These are phyloP conservation scores for Dactylellina drechsleri DNA, from an alignment of 2,329 filamentous ascomycete species.

Conservation along the genomic window DNA sequence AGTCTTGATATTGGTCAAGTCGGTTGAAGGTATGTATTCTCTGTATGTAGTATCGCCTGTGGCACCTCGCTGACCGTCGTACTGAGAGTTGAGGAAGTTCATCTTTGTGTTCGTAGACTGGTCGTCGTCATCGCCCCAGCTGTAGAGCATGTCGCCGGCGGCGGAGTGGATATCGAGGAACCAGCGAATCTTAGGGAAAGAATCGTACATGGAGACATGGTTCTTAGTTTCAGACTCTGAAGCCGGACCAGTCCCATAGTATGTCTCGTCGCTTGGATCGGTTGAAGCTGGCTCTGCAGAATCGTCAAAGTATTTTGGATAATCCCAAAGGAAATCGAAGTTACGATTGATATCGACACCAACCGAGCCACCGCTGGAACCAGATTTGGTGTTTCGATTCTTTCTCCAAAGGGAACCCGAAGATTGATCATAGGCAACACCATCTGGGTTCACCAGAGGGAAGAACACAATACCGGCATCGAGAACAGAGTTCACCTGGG, in stretches of 20 bases:
- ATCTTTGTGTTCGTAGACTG: constrained; percentile 64
- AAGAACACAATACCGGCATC: constrained; percentile 68
- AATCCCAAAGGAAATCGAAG: constrained; percentile 71
- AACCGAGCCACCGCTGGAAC: constrained; percentile 59
- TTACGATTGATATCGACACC: constrained; percentile 70
- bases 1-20: constrained; percentile 60
- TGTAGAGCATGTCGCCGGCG: constrained; percentile 67
- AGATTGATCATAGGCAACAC: constrained; percentile 67
- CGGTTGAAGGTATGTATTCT: constrained; percentile 62
- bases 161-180: constrained; percentile 71
- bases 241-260: constrained; percentile 66
- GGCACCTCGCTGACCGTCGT: constrained; percentile 67
- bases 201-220: constrained; percentile 67
- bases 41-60: constrained; percentile 63
- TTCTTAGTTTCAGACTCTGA: constrained; percentile 70
- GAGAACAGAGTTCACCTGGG: constrained; percentile 67
- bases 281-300: constrained; percentile 61
- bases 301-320: constrained; percentile 64
- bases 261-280: constrained; percentile 65
- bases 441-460: constrained; percentile 68
- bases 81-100: constrained; percentile 68
- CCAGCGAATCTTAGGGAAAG: constrained; percentile 67
- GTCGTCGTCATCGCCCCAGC: constrained; percentile 69
- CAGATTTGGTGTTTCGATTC: constrained; percentile 66
- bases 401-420: constrained; percentile 68